Base-by-base conservation (phyloP, 169 alveolate genomes). In the Eimeria acervulina region DNA sequence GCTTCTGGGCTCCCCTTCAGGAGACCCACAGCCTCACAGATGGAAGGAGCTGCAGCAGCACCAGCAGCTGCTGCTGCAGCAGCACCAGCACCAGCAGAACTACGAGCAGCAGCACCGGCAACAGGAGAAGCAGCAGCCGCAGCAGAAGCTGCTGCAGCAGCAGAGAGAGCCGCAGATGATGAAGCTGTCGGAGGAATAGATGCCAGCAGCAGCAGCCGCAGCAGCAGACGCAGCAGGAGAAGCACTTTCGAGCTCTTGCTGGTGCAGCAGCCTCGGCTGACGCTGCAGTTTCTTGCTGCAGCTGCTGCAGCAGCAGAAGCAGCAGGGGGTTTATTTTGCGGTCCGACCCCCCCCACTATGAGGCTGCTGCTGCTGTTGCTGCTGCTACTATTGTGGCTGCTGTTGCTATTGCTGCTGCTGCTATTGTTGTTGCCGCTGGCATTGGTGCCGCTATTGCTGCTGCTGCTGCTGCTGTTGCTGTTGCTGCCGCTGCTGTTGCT, bases 91-190 rank as follows among this genome's bases (percentile, higher is more conserved):
- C 33, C 76, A 63, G 31, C 23, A 63, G 76, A 17, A 63, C 26
- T 19, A 23, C 1, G 13, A 63, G 31, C 76, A 31, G 85, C 31
- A 74, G 85, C 52, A 33, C 52, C 85, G 6, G 85, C 55, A 74
- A 10, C 52, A 47, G 12, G 19, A 47, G 55, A 5, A 47, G 55
- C 55, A 47, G 55, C 55, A 47, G 55, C 55, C 5, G 55, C 55
- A 47, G 5, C 55, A 12, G 88, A 78, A 61, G 88, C 55, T 78
- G 4, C 8, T 78, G 88, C 88, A 78, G 88, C 88, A 78, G 61
- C 88, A n/a, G n/a, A n/a, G n/a, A n/a, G n/a, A n/a, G n/a, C n/a
- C n/a, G n/a, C n/a, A n/a, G 21, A 23, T 23, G 21, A 2, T 23
- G 21, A 23, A 0, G 21, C 28, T 23, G 21, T 17, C 68, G 21